Percentiles rank a stretch among this genome's conserved stretches.
phyloP scores from a whole-genome alignment of 495 filamentous ascomycete species.

The Aspergillus coremiiformis region DNA sequence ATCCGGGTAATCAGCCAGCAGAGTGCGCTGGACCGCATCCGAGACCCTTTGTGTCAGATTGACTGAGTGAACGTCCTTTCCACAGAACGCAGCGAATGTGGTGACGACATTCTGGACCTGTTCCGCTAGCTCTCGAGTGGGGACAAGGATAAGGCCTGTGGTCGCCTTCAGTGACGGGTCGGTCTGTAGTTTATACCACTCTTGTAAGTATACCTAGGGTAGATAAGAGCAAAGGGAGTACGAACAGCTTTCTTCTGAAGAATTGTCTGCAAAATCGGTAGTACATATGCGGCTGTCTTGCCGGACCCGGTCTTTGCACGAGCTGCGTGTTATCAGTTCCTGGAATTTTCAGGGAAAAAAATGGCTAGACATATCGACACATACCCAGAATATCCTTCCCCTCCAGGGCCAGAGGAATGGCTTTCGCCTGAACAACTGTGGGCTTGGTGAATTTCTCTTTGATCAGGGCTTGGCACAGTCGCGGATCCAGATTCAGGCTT shows the following conservation, averaged over 20 bases:
- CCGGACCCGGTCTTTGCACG: constrained; percentile 54
- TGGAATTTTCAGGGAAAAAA: constrained; percentile 10
- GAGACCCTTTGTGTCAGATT: constrained; percentile 84
- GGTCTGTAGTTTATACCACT: constrained; percentile 18
- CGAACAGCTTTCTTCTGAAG: constrained; percentile 66
- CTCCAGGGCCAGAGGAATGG: constrained; percentile 83
- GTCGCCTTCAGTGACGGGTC: constrained; percentile 40
- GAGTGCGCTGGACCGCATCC: constrained; percentile 74
- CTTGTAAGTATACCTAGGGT: neutral
- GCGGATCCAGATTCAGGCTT: constrained; percentile 66
- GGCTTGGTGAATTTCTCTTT: constrained; percentile 78
- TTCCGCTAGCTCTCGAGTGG: constrained; percentile 85
- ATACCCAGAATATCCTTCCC: constrained; percentile 81
- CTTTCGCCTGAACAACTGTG: constrained; percentile 76
- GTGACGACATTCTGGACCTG: constrained; percentile 74
- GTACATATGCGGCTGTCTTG: constrained; percentile 95
- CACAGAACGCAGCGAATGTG: constrained; percentile 70
- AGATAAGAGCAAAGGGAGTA: neutral
- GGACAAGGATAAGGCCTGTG: constrained; percentile 79
- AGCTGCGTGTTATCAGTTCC: constrained; percentile 8
- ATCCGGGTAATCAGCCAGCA: constrained; percentile 83
- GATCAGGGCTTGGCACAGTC: constrained; percentile 77
- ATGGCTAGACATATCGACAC: neutral
- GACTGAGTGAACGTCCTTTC: constrained; percentile 68
- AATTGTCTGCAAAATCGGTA: constrained; percentile 77